Base-by-base conservation (phyloP, 352 stramenopile genomes). In the Phytophthora cactorum region DNA sequence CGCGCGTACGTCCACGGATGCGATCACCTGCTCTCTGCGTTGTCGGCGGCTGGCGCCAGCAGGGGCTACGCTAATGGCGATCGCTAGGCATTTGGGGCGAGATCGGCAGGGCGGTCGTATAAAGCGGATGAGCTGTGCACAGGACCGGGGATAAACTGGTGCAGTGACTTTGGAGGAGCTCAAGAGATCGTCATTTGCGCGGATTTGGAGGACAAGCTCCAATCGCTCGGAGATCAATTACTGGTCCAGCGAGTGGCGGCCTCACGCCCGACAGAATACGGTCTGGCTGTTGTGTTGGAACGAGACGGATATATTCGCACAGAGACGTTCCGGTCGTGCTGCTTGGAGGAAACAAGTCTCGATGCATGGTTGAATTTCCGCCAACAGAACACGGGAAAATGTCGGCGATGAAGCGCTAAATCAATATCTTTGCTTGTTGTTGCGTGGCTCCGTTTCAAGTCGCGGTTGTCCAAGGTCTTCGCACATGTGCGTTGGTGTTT, bases 401-500 rank as follows among this genome's bases (percentile, higher is more conserved):
- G 5, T 60, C 68, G 14, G 60, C 86, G 17, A 74, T 89, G 75
- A 78, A 89, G 60, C 77, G 81, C 32, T 82, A 93, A 59, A 85
- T 91, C 52, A 72, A 82, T 54, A 77, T 87, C 59, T 84, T 15
- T 78, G 81, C 34, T 83, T 88, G 52, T 86, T 86, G 52, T 51
- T 90, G 22, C 86, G 91, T 36, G 82, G 95, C 2, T 81, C 75
- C 6, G 57, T n/a, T n/a, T n/a, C n/a, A n/a, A 74, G 46, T 60
- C 86, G 53, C 68, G 80, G 8, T 64, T 97, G 36, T 86, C 77
- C 1, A 78, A 88, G 36, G 78, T 97, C 28, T 96, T 97, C 59
- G 81, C 75, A 4, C 62, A 91, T 8, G 69, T 97, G 11, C n/a
- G n/a, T n/a, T n/a, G n/a, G n/a, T n/a, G n/a, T n/a, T n/a, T n/a